A percentile compares a stretch with the other conserved stretches of the same genome.
Evolutionary conservation across 192 early-diverging fungal species (phyloP).

Genomic region (Coemansia brasiliensis): DNA sequence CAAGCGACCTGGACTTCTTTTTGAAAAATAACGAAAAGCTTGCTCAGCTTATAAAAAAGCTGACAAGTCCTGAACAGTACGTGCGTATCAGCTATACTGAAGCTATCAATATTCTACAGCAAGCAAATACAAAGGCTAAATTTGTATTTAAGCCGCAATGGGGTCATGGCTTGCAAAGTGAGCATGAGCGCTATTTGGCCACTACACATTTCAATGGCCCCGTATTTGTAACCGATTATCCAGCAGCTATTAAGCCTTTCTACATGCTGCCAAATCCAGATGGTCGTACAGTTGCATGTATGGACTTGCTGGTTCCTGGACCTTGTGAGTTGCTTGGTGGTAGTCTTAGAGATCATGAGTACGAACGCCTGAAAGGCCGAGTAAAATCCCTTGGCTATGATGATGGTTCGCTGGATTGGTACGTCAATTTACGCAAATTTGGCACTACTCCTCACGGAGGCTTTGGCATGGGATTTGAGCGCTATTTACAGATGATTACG

Average conservation of each 20-base stretch:
- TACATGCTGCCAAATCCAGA: constrained; percentile 75
- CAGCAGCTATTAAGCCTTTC: constrained; percentile 76
- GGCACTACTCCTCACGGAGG: constrained; percentile 87
- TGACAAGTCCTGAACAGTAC: constrained; percentile 56
- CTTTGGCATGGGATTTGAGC: constrained; percentile 88
- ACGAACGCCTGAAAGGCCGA: constrained; percentile 56
- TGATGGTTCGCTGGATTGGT: constrained; percentile 77
- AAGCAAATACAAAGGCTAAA: constrained; percentile 39
- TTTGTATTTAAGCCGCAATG: constrained; percentile 70
- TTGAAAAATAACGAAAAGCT: constrained; percentile 58
- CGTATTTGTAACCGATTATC: constrained; percentile 92
- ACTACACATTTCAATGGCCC: constrained; percentile 62
- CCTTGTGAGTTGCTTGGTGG: constrained; percentile 86
- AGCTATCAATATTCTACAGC: constrained; percentile 69
- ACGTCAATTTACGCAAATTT: constrained; percentile 77
- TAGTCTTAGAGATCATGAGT: constrained; percentile 74
- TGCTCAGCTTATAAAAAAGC: constrained; percentile 25
- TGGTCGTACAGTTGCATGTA: constrained; percentile 72
- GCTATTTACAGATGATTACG: constrained; percentile 74
- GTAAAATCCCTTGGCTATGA: constrained; percentile 59
- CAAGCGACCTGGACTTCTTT: constrained; percentile 58
- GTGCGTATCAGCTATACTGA: constrained; percentile 73
- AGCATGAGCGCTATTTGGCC: constrained; percentile 85
- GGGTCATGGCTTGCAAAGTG: constrained; percentile 75
- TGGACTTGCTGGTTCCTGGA: constrained; percentile 80